These are phyloP conservation scores for Talaromyces sp. DNA, from an alignment of 2,329 filamentous ascomycete species.

Conservation along the genomic window DNA sequence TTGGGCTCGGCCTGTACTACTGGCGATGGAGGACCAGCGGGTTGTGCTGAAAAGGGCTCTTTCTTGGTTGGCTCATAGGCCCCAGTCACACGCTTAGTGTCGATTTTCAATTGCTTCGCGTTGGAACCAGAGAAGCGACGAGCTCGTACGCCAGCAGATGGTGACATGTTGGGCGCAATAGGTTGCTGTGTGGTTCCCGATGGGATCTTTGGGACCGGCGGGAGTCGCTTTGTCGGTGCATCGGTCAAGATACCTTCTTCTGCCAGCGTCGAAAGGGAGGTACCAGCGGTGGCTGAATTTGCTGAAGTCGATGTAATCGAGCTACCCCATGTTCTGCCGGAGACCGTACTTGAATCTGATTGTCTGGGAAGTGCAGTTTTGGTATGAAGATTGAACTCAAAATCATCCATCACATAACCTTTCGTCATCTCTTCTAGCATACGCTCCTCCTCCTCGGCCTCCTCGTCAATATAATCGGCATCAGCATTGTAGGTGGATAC, in stretches of 20 bases:
- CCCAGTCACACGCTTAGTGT: slow-evolving; percentile 57
- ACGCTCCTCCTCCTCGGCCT: slow-evolving; percentile 71
- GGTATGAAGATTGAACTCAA: slow-evolving; percentile 68
- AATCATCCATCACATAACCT: slow-evolving; percentile 79
- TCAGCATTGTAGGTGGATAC: slow-evolving; percentile 28
- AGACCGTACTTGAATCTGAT: slow-evolving; percentile 77
- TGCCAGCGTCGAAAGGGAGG: slow-evolving; percentile 68
- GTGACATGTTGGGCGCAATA: slow-evolving; percentile 22
- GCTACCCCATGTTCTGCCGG: slow-evolving; percentile 77
- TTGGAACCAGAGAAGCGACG: slow-evolving; percentile 79
- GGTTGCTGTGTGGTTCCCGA: slow-evolving; percentile 39
- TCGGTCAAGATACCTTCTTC: slow-evolving; percentile 55
- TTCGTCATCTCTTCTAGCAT: slow-evolving; percentile 84
- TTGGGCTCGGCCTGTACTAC: slow-evolving; percentile 34
- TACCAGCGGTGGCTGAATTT: slow-evolving; percentile 67
- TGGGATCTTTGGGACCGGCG: slow-evolving; percentile 52
- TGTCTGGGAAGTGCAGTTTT: slow-evolving; percentile 71
- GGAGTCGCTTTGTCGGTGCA: slow-evolving; percentile 33
- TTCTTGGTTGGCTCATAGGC: slow-evolving; percentile 28
- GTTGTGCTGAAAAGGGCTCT: slow-evolving; percentile 29
- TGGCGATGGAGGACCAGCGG: slow-evolving; percentile 27
- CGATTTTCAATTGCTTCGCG: slow-evolving; percentile 81
- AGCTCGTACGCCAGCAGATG: slow-evolving; percentile 61
- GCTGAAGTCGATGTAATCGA: slow-evolving; percentile 72
- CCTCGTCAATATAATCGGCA: slow-evolving; percentile 57